Evolutionary conservation across 805 yeast genomes (phyloP).

Genomic region (Wickerhamiella vanderwaltii): DNA sequence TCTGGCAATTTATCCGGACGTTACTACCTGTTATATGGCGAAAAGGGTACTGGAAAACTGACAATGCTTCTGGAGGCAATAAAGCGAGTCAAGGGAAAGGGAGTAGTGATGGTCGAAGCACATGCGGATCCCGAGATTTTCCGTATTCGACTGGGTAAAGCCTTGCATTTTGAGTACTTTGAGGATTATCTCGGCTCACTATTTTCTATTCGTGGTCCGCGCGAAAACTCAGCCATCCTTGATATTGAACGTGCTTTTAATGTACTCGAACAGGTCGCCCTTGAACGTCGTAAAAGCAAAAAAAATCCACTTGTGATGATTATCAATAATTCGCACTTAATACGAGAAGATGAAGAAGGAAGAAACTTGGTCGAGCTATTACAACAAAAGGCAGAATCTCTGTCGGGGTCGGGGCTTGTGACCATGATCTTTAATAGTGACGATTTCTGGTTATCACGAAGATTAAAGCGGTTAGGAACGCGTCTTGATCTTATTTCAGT

Average conservation of each 20-base stretch:
- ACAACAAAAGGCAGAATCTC: constrained; percentile 72
- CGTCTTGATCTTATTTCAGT: constrained; percentile 62
- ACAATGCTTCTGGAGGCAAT: constrained; percentile 62
- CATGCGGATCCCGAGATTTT: constrained; percentile 79
- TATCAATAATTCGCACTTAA: constrained; percentile 63
- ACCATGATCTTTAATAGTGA: constrained; percentile 67
- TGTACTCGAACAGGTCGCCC: constrained; percentile 61
- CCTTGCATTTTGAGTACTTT: constrained; percentile 56
- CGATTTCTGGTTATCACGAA: constrained; percentile 79
- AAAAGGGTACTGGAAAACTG: constrained; percentile 78
- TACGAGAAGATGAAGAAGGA: constrained; percentile 67
- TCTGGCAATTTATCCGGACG: constrained; percentile 54
- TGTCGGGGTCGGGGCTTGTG: constrained; percentile 61
- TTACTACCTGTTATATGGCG: constrained; percentile 64
- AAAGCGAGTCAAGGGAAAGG: constrained; percentile 46
- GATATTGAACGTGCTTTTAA: constrained; percentile 77
- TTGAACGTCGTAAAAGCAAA: constrained; percentile 29
- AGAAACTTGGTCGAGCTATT: constrained; percentile 54
- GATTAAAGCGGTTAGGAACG: constrained; percentile 58
- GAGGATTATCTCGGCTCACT: constrained; percentile 78
- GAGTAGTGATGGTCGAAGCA: constrained; percentile 65
- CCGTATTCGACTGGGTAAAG: constrained; percentile 62
- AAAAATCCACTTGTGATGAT: constrained; percentile 50
- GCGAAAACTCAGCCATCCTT: constrained; percentile 69
- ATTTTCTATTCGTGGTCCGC: constrained; percentile 69